A percentile compares a stretch with the other conserved stretches of the same genome.
Conservation (phyloP, 768 basidiomycete genomes). For the Rhizopogon roseolus region DNA sequence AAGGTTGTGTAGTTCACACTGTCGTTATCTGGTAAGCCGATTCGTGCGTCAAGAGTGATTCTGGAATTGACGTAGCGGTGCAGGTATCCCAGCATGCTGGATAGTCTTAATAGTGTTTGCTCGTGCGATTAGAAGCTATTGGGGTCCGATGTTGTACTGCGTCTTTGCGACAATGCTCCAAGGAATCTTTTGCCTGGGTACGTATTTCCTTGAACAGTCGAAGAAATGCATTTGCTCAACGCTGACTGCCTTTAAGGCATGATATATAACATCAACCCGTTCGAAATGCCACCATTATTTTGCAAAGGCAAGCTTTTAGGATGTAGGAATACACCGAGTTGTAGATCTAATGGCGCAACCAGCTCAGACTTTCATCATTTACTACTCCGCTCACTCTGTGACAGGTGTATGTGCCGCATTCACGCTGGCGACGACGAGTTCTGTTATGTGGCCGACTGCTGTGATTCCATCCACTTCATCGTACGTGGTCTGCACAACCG, state of each 20-base stretch:
- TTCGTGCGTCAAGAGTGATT: not conserved
- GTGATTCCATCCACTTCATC: conserved; percentile 20
- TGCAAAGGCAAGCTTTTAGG: conserved; percentile 43
- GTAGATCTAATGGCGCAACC: conserved; percentile 5
- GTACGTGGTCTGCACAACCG: conserved; percentile 9
- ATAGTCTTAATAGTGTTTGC: conserved; percentile 42
- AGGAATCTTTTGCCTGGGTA: conserved; percentile 57
- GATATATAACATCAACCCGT: conserved; percentile 60
- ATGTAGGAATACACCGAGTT: conserved; percentile 11
- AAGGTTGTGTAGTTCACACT: conserved; percentile 57
- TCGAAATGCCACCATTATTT: conserved; percentile 51
- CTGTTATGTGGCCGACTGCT: conserved; percentile 32
- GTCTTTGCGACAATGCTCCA: conserved; percentile 48
- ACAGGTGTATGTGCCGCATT: conserved; percentile 41
- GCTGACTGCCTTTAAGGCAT: conserved; percentile 37
- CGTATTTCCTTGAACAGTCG: conserved; percentile 5
- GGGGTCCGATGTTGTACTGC: conserved; percentile 47
- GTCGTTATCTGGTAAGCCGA: conserved; percentile 43
- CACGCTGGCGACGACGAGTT: conserved; percentile 43
- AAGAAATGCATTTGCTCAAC: not conserved
- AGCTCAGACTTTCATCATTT: conserved; percentile 44
- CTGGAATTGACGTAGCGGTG: not conserved
- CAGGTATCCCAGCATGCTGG: conserved; percentile 52
- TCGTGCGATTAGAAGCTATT: conserved; percentile 36
- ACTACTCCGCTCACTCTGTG: conserved; percentile 37